Percentiles rank a stretch among this genome's conserved stretches.
phyloP scores from a whole-genome alignment of 139 green algal genomes.

The Chlamydomonas schloesseri region DNA sequence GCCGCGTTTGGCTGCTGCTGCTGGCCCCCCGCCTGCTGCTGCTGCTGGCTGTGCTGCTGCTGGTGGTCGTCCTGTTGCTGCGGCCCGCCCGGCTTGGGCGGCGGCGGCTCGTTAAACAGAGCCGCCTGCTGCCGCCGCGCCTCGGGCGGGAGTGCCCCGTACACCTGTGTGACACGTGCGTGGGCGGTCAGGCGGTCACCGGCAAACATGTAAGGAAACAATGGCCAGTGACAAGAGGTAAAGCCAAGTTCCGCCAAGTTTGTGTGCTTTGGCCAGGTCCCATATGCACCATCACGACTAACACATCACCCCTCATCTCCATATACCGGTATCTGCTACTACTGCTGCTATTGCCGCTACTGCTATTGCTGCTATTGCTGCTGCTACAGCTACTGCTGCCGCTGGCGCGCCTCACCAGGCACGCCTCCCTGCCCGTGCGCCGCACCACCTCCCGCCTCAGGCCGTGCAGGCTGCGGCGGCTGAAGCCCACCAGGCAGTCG shows the following conservation, averaged over 20 bases:
- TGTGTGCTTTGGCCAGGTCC: too few relatives aligned
- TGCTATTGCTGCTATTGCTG: too few relatives aligned
- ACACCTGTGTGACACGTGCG: slow-evolving; percentile 52
- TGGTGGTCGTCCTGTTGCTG: slow-evolving; percentile 4
- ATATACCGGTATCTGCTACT: too few relatives aligned
- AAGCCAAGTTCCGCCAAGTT: too few relatives aligned
- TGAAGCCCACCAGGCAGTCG: slow-evolving; percentile 96
- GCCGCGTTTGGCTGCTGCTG: background rate
- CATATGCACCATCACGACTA: too few relatives aligned
- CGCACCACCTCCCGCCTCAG: slow-evolving; percentile 49
- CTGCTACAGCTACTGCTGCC: too few relatives aligned
- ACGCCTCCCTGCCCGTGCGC: slow-evolving; percentile 1
- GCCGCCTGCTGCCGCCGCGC: slow-evolving; percentile 52
- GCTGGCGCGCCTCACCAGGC: slow-evolving; percentile 40
- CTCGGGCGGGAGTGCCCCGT: slow-evolving; percentile 51
- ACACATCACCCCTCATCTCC: too few relatives aligned
- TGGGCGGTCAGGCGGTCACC: too few relatives aligned
- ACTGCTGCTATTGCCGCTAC: too few relatives aligned
- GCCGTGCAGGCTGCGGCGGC: slow-evolving; percentile 37
- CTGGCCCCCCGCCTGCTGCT: background rate
- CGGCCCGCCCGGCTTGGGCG: background rate
- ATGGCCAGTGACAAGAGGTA: too few relatives aligned
- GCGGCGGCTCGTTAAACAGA: slow-evolving; percentile 47
- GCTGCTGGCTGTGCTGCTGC: slow-evolving; percentile 10
- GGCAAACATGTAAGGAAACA: too few relatives aligned